Conservation (phyloP, 1,284 basidiomycete genomes). For the Clitocybe nebularis region DNA sequence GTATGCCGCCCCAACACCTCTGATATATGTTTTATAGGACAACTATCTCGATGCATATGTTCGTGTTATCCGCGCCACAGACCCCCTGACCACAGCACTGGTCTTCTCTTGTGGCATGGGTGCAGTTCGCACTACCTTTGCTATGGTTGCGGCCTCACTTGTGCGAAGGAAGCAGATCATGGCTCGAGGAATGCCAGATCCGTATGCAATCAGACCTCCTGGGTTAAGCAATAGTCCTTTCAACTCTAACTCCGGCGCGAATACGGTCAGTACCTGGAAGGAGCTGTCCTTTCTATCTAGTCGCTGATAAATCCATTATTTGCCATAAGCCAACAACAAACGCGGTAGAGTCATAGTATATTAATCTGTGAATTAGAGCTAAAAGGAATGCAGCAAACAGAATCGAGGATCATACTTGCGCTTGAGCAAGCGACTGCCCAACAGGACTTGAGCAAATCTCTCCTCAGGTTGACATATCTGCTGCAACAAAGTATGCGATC, state of each 20-base stretch:
- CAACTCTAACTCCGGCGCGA: slow-evolving; percentile 13
- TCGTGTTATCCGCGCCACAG: slow-evolving; percentile 75
- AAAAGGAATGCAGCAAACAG: slow-evolving; percentile 38
- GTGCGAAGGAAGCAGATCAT: slow-evolving; percentile 86
- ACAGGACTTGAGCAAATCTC: slow-evolving; percentile 78
- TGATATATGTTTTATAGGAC: slow-evolving; percentile 44
- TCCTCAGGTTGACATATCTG: slow-evolving; percentile 82
- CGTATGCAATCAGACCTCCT: slow-evolving; percentile 45
- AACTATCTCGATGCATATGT: slow-evolving; percentile 95
- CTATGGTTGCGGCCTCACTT: slow-evolving; percentile 92
- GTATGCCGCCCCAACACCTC: neutral
- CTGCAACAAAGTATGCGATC: slow-evolving; percentile 67
- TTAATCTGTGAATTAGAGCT: neutral
- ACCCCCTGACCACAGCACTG: slow-evolving; percentile 79
- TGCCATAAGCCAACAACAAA: slow-evolving; percentile 22
- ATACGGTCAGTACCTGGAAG: slow-evolving; percentile 20
- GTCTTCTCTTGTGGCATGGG: slow-evolving; percentile 99
- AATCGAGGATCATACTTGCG: slow-evolving; percentile 53
- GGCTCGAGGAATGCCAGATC: slow-evolving; percentile 73
- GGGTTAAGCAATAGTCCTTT: slow-evolving; percentile 9
- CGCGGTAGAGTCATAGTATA: slow-evolving; percentile 13
- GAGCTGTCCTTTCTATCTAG: too few relatives aligned
- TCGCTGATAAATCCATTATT: neutral
- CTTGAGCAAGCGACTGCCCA: slow-evolving; percentile 81
- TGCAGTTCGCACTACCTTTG: slow-evolving; percentile 94